Percentiles rank a stretch among this genome's conserved stretches.
phyloP scores from a whole-genome alignment of 371 early-diverging fungal genomes.

The Syncephalastrum monosporum region DNA sequence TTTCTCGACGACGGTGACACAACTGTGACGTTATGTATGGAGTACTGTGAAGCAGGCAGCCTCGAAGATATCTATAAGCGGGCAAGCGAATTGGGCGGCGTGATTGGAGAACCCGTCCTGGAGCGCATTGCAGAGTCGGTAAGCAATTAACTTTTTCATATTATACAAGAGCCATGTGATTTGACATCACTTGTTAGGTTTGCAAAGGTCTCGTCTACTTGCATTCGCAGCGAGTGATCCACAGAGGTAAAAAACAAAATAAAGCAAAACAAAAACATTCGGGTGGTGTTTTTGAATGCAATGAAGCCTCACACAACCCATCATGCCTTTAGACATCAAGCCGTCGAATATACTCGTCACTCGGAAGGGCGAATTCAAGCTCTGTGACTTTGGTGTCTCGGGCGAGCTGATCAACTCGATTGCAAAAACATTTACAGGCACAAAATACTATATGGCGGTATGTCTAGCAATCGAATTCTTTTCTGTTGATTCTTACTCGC shows the following conservation, averaged over 20 bases:
- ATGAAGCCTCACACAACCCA: background rate
- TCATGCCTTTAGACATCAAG: conserved; percentile 67
- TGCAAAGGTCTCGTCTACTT: conserved; percentile 76
- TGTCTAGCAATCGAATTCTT: conserved; percentile 19
- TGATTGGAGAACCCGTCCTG: conserved; percentile 78
- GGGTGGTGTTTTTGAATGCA: background rate
- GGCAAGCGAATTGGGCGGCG: conserved; percentile 55
- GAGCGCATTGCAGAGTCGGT: conserved; percentile 79
- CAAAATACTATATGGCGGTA: conserved; percentile 95
- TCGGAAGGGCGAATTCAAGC: conserved; percentile 84
- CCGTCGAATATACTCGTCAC: conserved; percentile 90
- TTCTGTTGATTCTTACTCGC: background rate
- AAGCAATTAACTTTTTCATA: conserved; percentile 7
- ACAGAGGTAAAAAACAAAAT: conserved; percentile 55
- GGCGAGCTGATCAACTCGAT: conserved; percentile 88
- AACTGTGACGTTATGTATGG: conserved; percentile 91
- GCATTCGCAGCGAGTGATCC: conserved; percentile 81
- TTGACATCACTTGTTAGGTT: conserved; percentile 36
- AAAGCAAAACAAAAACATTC: background rate
- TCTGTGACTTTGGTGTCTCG: conserved; percentile 95
- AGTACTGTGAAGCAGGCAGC: conserved; percentile 87
- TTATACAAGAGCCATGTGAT: background rate
- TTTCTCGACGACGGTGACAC: conserved; percentile 85
- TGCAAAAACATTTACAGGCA: conserved; percentile 94
- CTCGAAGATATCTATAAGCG: conserved; percentile 78